Percentiles rank a stretch among this genome's conserved stretches.
Evolutionary conservation across 345 rosid species (phyloP).

Genomic region (Linum trigynum): DNA sequence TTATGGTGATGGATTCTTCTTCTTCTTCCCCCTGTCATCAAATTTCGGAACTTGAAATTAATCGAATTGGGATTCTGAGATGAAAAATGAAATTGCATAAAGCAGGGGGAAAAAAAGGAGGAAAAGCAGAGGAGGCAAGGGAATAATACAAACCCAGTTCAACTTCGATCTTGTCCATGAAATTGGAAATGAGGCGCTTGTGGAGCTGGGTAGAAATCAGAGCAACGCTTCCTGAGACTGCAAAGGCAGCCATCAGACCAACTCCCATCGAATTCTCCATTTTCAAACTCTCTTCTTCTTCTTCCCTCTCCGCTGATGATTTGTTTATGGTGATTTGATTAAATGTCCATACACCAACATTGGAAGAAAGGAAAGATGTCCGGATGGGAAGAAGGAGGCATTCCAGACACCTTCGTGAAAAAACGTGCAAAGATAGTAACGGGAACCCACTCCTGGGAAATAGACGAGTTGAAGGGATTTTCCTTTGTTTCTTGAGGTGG

Average conservation of each 20-base stretch:
- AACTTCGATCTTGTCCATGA: slow-evolving; percentile 51
- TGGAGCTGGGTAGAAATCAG: slow-evolving; percentile 51
- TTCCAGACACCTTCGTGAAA: background rate
- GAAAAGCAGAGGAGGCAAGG: background rate
- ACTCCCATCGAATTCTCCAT: slow-evolving; percentile 20
- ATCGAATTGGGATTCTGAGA: no score
- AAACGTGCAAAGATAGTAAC: no score
- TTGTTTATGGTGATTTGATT: background rate
- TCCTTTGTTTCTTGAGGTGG: no score
- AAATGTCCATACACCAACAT: background rate
- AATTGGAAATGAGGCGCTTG: slow-evolving; percentile 60
- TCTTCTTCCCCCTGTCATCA: background rate
- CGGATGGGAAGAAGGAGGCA: no score
- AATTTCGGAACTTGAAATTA: background rate
- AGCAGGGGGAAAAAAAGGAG: background rate
- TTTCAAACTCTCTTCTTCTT: background rate
- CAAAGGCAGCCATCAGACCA: slow-evolving; percentile 61
- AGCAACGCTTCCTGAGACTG: slow-evolving; percentile 69
- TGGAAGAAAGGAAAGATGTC: background rate
- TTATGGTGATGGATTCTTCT: background rate
- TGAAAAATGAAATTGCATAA: background rate
- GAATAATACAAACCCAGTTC: slow-evolving; percentile 39
- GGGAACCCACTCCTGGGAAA: no score
- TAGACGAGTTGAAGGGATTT: no score
- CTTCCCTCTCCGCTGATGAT: background rate